A percentile compares a stretch with the other conserved stretches of the same genome.
Evolutionary conservation across 768 basidiomycete species (phyloP).

Genomic region (Collybia sp.): DNA sequence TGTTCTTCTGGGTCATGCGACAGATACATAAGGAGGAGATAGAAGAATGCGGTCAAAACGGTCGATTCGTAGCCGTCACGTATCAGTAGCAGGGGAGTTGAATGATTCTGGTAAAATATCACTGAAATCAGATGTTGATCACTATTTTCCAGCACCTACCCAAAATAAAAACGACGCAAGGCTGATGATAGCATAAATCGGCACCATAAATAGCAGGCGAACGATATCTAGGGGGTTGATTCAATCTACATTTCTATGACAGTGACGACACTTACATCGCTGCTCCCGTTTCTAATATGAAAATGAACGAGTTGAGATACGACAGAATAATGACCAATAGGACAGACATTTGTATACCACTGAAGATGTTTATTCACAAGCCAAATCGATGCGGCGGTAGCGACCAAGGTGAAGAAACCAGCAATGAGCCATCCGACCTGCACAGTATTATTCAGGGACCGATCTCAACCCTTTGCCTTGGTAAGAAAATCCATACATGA

Average conservation of each 20-base stretch:
- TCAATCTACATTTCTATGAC: background rate
- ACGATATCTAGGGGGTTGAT: constrained; percentile 48
- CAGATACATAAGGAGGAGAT: constrained; percentile 67
- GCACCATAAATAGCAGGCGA: constrained; percentile 74
- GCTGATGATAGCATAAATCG: constrained; percentile 66
- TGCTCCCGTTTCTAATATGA: constrained; percentile 60
- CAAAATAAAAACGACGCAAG: constrained; percentile 69
- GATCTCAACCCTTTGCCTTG: background rate
- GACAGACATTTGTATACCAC: constrained; percentile 66
- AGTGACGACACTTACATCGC: constrained; percentile 40
- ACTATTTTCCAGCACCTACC: constrained; percentile 30
- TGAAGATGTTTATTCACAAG: constrained; percentile 67
- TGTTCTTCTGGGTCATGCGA: constrained; percentile 61
- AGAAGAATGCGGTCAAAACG: constrained; percentile 75
- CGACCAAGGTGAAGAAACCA: constrained; percentile 52
- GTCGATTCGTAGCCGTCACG: constrained; percentile 76
- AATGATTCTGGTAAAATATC: constrained; percentile 43
- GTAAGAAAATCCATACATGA: constrained; percentile 36
- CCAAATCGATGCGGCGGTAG: constrained; percentile 61
- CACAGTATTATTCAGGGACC: constrained; percentile 1
- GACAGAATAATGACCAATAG: background rate
- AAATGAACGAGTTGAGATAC: background rate
- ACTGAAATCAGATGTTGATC: background rate
- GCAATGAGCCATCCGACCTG: constrained; percentile 70
- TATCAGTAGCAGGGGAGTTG: constrained; percentile 63